Evolutionary conservation across 164 flowering plant genomes (phyloP), one percentile per base, ranked within the genome.

Genomic region (Houttuynia cordata): DNA sequence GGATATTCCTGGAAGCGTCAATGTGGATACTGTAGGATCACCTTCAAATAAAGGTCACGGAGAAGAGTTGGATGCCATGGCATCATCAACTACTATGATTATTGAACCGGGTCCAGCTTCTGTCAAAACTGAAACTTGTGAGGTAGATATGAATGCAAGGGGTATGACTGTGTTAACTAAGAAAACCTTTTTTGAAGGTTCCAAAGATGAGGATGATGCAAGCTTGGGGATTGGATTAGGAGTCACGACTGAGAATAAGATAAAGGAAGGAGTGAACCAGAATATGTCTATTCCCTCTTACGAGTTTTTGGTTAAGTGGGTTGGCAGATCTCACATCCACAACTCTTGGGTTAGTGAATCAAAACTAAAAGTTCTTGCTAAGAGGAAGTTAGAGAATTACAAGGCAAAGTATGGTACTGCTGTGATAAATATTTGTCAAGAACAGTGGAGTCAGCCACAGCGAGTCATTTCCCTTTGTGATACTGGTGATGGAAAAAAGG

Each of bases 281-380:
- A 17, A 45, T 14, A 17, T 2, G 12, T 12, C 17, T 45, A 45
- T 45, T 45, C 14, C 49, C 49, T 45, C 49, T 17, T 87, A 71
- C 76, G 99, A 94, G 70, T 94, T 78, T 81, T 73, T 94, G 60
- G 96, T 94, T 37, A 94, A 94, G 71, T 94, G 99, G 99, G 91
- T 78, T 17, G 97, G 96, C n/a, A 80, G 75, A 74, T 94, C 99
- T 61, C 78, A 94, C 67, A 68, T 94, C 42, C 97, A 86, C 66
- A 87, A 94, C 68, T 79, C 68, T 62, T 94, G 99, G 99, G 74
- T 94, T 54, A 64, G 92, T 60, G 99, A 94, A 72, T 64, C 86
- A 23, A 80, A 79, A 62, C 73, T 94, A 68, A 94, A 88, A 84
- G 70, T 71, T 65, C 64, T 88, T 60, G 95, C 96, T 2, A 94